Evolutionary conservation across 2,329 filamentous ascomycete genomes (phyloP).

Genomic region (Metarhizium humberi): DNA sequence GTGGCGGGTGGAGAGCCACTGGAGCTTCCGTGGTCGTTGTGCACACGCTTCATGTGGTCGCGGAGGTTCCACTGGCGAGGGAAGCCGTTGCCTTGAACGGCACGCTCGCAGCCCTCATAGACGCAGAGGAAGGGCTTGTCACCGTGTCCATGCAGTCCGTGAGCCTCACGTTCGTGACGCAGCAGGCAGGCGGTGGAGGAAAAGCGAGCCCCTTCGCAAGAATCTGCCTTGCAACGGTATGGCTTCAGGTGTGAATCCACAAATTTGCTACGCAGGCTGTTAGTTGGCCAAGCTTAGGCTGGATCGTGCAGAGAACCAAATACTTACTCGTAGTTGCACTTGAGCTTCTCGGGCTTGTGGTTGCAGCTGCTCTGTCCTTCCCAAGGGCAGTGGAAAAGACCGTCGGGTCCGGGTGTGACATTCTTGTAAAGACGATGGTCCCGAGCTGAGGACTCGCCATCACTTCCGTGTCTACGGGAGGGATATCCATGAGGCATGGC

Average conservation of each 20-base stretch:
- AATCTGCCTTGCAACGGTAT: slow-evolving; percentile 81
- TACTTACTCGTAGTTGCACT: slow-evolving; percentile 96
- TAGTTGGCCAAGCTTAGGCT: slow-evolving; percentile 10
- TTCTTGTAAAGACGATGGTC: slow-evolving; percentile 66
- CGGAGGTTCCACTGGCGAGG: slow-evolving; percentile 91
- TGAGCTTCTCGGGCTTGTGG: slow-evolving; percentile 90
- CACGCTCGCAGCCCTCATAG: slow-evolving; percentile 79
- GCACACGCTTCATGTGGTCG: slow-evolving; percentile 95
- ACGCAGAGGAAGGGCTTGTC: slow-evolving; percentile 87
- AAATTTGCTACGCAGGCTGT: slow-evolving; percentile 62
- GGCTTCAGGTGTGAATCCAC: slow-evolving; percentile 95
- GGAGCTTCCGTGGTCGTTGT: slow-evolving; percentile 50
- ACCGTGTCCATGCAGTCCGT: slow-evolving; percentile 90
- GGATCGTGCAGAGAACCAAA: slow-evolving; percentile 9
- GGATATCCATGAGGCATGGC: slow-evolving; percentile 28
- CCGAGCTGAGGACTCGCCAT: slow-evolving; percentile 45
- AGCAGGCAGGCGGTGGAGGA: slow-evolving; percentile 93
- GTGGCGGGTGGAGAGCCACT: slow-evolving; percentile 30
- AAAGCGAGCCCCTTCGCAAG: slow-evolving; percentile 80
- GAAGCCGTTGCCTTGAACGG: slow-evolving; percentile 76
- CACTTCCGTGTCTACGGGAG: slow-evolving; percentile 38
- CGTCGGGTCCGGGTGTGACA: slow-evolving; percentile 55
- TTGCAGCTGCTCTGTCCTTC: slow-evolving; percentile 63
- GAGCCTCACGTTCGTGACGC: slow-evolving; percentile 89
- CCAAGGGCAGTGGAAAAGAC: slow-evolving; percentile 90